Base-by-base conservation (phyloP, 1,284 basidiomycete species). In the Pseudozyma sp. region DNA sequence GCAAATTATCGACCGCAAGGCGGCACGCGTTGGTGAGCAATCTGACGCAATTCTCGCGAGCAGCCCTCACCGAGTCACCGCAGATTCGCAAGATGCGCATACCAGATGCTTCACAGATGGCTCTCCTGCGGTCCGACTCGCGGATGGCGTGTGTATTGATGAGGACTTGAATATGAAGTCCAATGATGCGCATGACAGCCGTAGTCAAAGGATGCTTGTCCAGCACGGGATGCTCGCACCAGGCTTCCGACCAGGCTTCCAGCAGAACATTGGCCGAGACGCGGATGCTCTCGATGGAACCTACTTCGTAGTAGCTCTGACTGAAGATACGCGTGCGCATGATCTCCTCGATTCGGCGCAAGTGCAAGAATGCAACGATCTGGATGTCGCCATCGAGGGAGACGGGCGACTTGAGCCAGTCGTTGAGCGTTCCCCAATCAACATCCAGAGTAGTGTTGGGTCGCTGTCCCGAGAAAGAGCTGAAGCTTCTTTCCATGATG, bases 401-500 rank as follows among this genome's bases (percentile, higher is more conserved):
- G 52, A 74, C 42, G 34, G 71, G 71, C 31, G 71, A 74, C 53
- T 69, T 74, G 59, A 69, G 58, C 71, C 71, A 74, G 25, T 74
- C 71, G 36, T 74, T 66, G 51, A 74, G 66, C 40, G 59, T 69
- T 21, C 66, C 66, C 71, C 71, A 74, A 31, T 74, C 71, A 12
- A 74, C 71, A 42, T 74, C 71, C 36, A 74, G 35, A 9, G 71
- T 66, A 5, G 71, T 74, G 59, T 74, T 74, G 56, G 71, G 71
- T 44, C 71, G 61, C 48, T 74, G 71, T 11, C 71, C 71, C 0
- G 71, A 74, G 39, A 74, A 74, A 6, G 71, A 74, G 49, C 66
- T 69, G 56, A 74, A 74, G 49, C 71, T 74, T 21, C 71, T 56
- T 45, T 74, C 71, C 66, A 74, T 74, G 66, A 74, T 74, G 52